Conservation (phyloP, 2,329 filamentous ascomycete species). For the Rhinocladiella mackenziei region DNA sequence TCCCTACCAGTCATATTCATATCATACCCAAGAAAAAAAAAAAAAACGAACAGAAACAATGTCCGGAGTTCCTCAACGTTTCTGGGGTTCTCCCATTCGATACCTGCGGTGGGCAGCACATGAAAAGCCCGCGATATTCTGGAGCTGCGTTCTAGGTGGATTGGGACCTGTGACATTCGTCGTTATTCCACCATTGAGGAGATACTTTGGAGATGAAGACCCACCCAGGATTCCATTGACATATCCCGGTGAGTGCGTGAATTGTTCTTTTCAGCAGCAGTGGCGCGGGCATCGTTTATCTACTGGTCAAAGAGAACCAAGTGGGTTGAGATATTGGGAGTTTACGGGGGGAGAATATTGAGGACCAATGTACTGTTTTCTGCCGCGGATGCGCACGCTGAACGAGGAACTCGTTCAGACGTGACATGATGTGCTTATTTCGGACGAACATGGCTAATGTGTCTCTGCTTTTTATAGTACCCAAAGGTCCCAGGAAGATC, state of each 20-base stretch:
- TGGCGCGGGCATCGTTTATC: no score
- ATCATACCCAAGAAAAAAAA: not conserved
- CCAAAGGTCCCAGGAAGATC: conserved; percentile 43
- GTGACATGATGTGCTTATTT: no score
- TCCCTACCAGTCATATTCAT: no score
- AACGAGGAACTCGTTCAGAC: no score
- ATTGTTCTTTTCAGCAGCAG: not conserved
- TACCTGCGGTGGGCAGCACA: conserved; percentile 86
- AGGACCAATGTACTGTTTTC: no score
- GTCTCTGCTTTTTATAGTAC: conserved; percentile 35
- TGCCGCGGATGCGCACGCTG: no score
- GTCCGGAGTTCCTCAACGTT: conserved; percentile 57
- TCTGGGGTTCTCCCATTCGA: conserved; percentile 78
- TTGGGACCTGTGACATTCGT: conserved; percentile 68
- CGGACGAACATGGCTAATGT: conserved; percentile 13
- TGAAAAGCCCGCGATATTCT: conserved; percentile 89
- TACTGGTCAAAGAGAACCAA: no score
- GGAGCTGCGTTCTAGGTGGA: conserved; percentile 69
- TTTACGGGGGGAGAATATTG: no score
- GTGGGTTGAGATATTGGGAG: no score
- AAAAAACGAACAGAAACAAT: conserved; percentile 30
- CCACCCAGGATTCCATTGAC: conserved; percentile 74
- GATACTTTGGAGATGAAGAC: conserved; percentile 67
- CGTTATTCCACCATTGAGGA: conserved; percentile 69
- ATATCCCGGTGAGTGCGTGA: conserved; percentile 75